Evolutionary conservation across 1,284 basidiomycete species (phyloP), one percentile per base, ranked within the genome.

Genomic region (Prillingera fragicola): DNA sequence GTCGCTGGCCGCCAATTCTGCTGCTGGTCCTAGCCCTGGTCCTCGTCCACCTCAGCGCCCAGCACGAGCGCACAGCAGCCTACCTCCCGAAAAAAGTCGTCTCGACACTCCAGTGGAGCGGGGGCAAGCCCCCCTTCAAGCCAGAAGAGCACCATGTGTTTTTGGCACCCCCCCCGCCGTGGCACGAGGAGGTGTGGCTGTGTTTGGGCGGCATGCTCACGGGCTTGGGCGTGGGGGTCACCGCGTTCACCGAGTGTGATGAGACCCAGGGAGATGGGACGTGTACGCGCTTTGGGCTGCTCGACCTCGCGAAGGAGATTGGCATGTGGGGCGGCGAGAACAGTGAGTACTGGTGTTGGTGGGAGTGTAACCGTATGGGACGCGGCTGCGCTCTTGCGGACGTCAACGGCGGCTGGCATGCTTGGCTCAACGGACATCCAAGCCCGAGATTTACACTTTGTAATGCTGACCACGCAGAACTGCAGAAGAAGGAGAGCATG

Each of bases 111-210:
- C 62, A n/a, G n/a, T n/a, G n/a, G n/a, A n/a, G n/a, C n/a, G n/a
- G n/a, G n/a, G n/a, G n/a, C n/a, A n/a, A n/a, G 33, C 33, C 14
- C n/a, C 32, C 32, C 13, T 29, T 38, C 35, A 22, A 29, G 21
- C 38, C 28, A 1, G 19, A 10, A 14, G 19, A 21, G 14, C 38
- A 40, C 29, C 38, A 40, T 12, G 38, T 40, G n/a, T 24, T 40
- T 31, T 15, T 40, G 5, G 18, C 29, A 8, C 32, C 28, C 8
- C 15, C 24, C 10, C 38, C 38, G 5, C 4, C 3, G 5, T 40
- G 38, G 38, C 38, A 40, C 29, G 38, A 40, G 23, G 29, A 40
- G 38, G 38, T 40, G 22, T 40, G 38, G 38, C 38, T 40, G 3
- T 18, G 19, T 13, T 10, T 32, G 15, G 38, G 29, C n/a, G 38